Evolutionary conservation across 352 stramenopile species (phyloP).

Genomic region (Phytophthora quininea): DNA sequence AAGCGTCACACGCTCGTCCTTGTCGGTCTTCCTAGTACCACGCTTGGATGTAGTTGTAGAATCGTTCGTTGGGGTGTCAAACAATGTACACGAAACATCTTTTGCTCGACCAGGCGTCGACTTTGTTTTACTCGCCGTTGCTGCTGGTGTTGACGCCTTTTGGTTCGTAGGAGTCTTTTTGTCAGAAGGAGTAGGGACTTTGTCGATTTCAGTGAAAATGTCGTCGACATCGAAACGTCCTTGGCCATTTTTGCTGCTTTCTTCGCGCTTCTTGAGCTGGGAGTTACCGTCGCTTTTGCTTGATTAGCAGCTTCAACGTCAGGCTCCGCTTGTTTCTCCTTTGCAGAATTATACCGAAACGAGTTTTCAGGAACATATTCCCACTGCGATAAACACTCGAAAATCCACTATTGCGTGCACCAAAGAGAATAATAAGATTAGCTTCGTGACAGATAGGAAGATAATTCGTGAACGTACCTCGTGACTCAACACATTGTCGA

Average conservation of each 20-base stretch:
- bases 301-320: slow-evolving; percentile 29
- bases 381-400: slow-evolving; percentile 74
- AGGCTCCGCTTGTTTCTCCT: slow-evolving; percentile 8
- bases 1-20: slow-evolving; percentile 6
- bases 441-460: not conserved
- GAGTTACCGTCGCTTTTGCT: slow-evolving; percentile 32
- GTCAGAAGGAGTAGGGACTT: slow-evolving; percentile 48
- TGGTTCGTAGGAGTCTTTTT: slow-evolving; percentile 25
- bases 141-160: slow-evolving; percentile 13
- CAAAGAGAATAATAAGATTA: slow-evolving; percentile 10
- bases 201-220: slow-evolving; percentile 64
- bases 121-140: slow-evolving; percentile 14
- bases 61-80: slow-evolving; percentile 58
- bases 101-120: slow-evolving; percentile 27
- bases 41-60: slow-evolving; percentile 21
- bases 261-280: slow-evolving; percentile 31
- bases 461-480: slow-evolving; percentile 50
- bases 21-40: slow-evolving; percentile 22
- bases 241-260: slow-evolving; percentile 27
- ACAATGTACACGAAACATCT: slow-evolving; percentile 52
- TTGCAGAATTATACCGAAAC: slow-evolving; percentile 48
- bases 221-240: slow-evolving; percentile 62
- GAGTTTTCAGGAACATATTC: slow-evolving; percentile 58
- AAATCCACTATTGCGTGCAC: slow-evolving; percentile 63
- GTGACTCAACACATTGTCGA: slow-evolving; percentile 80